phyloP scores from a whole-genome alignment of 345 rosid genomes.

The Arabidopsis suecica region DNA sequence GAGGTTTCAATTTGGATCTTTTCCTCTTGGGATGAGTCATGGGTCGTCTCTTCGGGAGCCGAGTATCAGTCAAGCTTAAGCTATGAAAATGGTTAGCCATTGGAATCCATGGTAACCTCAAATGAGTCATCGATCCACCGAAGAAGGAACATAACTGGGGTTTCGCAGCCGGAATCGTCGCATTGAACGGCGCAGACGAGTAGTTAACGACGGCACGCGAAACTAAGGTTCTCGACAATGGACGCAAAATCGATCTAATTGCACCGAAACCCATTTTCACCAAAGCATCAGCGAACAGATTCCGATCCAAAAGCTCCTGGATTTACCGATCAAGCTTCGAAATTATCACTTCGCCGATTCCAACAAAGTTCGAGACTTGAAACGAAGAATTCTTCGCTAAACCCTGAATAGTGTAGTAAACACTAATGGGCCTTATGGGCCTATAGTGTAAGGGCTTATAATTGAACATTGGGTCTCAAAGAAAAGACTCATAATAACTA shows the following conservation, averaged over 20 bases:
- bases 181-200: slow-evolving; percentile 35
- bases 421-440: slow-evolving; percentile 27
- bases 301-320: slow-evolving; percentile 14
- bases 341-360: slow-evolving; percentile 17
- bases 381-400: slow-evolving; percentile 22
- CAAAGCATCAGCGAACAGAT: slow-evolving; percentile 38
- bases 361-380: background rate
- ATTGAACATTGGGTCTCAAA: background rate
- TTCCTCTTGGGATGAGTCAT: slow-evolving; percentile 74
- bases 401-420: slow-evolving; percentile 33
- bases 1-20: slow-evolving; percentile 72
- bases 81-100: slow-evolving; percentile 50
- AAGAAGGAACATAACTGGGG: slow-evolving; percentile 37
- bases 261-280: slow-evolving; percentile 64
- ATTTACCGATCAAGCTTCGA: slow-evolving; percentile 29
- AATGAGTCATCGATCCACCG: slow-evolving; percentile 29
- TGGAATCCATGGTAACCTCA: slow-evolving; percentile 52
- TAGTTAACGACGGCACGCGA: slow-evolving; percentile 44
- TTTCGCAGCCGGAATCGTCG: slow-evolving; percentile 34
- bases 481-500: background rate
- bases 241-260: slow-evolving; percentile 53
- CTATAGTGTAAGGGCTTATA: background rate
- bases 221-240: slow-evolving; percentile 54
- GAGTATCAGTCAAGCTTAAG: slow-evolving; percentile 68
- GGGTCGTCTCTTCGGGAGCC: slow-evolving; percentile 83